Evolutionary conservation across 108 stramenopile genomes (phyloP).

Genomic region (Skeletonema potamos): DNA sequence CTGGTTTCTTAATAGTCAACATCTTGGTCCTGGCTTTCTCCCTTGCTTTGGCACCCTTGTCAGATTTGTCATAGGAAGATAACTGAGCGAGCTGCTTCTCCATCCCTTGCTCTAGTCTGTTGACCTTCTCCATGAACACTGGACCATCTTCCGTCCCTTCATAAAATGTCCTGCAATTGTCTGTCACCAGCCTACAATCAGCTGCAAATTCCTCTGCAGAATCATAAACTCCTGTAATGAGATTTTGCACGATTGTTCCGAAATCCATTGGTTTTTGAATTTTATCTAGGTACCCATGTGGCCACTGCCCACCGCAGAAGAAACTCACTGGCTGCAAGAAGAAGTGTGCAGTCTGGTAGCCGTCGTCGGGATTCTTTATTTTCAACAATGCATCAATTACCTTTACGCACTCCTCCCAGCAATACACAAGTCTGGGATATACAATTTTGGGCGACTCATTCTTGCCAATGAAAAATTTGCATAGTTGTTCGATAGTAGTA

Average conservation of each 20-base stretch:
- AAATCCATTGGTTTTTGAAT: slow-evolving; percentile 74
- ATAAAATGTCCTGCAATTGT: slow-evolving; percentile 73
- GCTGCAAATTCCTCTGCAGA: slow-evolving; percentile 52
- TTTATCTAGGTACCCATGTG: slow-evolving; percentile 63
- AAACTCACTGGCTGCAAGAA: slow-evolving; percentile 76
- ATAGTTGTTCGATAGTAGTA: slow-evolving; percentile 58
- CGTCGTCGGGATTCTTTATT: slow-evolving; percentile 67
- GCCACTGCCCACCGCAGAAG: slow-evolving; percentile 70
- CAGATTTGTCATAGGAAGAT: slow-evolving; percentile 56
- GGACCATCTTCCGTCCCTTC: slow-evolving; percentile 55
- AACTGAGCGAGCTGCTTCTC: slow-evolving; percentile 56
- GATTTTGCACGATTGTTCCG: slow-evolving; percentile 67
- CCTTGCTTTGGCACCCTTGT: slow-evolving; percentile 35
- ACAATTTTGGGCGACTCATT: slow-evolving; percentile 49
- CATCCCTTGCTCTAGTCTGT: slow-evolving; percentile 58
- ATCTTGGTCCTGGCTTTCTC: slow-evolving; percentile 35
- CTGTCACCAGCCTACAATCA: slow-evolving; percentile 72
- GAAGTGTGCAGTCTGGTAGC: slow-evolving; percentile 69
- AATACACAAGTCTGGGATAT: slow-evolving; percentile 73
- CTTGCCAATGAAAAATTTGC: slow-evolving; percentile 63
- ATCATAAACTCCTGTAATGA: slow-evolving; percentile 72
- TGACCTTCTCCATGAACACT: slow-evolving; percentile 63
- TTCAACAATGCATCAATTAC: slow-evolving; percentile 64
- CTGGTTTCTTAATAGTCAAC: slow-evolving; percentile 55
- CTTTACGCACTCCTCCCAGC: slow-evolving; percentile 76